Conservation (phyloP, 352 stramenopile species). For the Phytopythium montanum region DNA sequence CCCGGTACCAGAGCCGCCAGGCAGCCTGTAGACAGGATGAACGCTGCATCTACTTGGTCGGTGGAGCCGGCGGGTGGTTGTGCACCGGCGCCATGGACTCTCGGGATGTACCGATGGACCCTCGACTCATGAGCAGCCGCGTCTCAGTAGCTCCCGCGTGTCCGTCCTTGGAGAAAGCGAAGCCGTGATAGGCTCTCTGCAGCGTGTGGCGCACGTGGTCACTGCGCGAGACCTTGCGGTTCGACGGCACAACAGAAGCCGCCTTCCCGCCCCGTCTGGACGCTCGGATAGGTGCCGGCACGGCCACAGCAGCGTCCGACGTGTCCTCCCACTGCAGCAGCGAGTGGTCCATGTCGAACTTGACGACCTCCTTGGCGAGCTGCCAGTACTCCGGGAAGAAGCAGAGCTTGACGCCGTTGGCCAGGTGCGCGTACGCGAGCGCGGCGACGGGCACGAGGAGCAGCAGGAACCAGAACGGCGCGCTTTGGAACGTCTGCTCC, state of each 20-base stretch:
- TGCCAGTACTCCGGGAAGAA: constrained; percentile 80
- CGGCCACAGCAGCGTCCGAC: constrained; percentile 42
- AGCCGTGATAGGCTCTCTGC: constrained; percentile 52
- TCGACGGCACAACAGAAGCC: constrained; percentile 39
- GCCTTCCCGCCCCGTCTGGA: constrained; percentile 14
- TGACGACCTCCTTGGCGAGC: constrained; percentile 68
- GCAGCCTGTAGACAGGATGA: neutral
- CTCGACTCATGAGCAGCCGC: constrained; percentile 42
- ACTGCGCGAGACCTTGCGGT: constrained; percentile 10
- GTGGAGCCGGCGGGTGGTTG: neutral
- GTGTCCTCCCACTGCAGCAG: constrained; percentile 66
- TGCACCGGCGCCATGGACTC: constrained; percentile 8
- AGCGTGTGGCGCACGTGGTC: constrained; percentile 23
- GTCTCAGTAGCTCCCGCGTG: constrained; percentile 51
- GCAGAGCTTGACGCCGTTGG: constrained; percentile 48
- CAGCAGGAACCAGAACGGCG: constrained; percentile 54
- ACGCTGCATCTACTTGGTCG: neutral
- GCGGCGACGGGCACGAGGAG: constrained; percentile 50
- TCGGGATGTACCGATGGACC: constrained; percentile 21
- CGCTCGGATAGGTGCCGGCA: constrained; percentile 28
- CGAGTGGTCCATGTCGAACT: constrained; percentile 54
- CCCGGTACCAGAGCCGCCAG: constrained; percentile 21
- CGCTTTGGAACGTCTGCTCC: constrained; percentile 50
- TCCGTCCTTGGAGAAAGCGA: constrained; percentile 68
- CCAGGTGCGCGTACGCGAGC: constrained; percentile 48